Evolutionary conservation across 164 flowering plant genomes (phyloP), one percentile per base, ranked within the genome.

Genomic region (Buxus sempervirens): DNA sequence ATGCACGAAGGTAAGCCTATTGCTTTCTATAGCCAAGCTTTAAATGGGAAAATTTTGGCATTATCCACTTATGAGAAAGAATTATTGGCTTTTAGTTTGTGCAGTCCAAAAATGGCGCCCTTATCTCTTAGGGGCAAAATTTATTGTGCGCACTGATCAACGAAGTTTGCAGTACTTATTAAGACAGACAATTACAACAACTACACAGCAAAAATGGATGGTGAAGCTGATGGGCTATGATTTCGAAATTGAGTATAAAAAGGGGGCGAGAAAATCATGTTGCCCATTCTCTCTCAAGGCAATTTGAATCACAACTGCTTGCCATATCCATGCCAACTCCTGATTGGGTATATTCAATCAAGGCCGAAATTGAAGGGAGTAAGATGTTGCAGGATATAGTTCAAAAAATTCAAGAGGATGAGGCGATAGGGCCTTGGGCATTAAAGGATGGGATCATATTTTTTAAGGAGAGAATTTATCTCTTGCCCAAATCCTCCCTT

Each of bases 201-300:
- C 24, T 2, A 0, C 63, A 12, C 68, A 70, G 9, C 63, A 63
- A 28, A 54, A 8, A 28, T 70, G 32, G 65, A 69, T 0, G 64
- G 20, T 58, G 64, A 64, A 23, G 64, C 58, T 26, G 6, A 5
- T 1, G n/a, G n/a, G n/a, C n/a, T n/a, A n/a, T n/a, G n/a, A n/a
- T n/a, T n/a, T n/a, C n/a, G n/a, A n/a, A n/a, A 13, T 71, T 27
- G 58, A 71, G 19, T 71, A 71, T 13, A n/a, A 71, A 71, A 59
- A 4, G 8, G 18, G 64, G 69, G 0, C 0, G 15, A 5, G 14
- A 24, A 4, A 65, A 71, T 22, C n/a, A n/a, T 5, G 61, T 21
- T 13, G 61, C 53, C 5, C 64, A 49, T 53, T 49, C 74, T 21
- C 48, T 71, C 0, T 71, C 64, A 5, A 20, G 69, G 2, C 9